These are phyloP conservation scores for Solanum chiquidenum DNA, from an alignment of 257 asterid genomes.

Conservation along the genomic window DNA sequence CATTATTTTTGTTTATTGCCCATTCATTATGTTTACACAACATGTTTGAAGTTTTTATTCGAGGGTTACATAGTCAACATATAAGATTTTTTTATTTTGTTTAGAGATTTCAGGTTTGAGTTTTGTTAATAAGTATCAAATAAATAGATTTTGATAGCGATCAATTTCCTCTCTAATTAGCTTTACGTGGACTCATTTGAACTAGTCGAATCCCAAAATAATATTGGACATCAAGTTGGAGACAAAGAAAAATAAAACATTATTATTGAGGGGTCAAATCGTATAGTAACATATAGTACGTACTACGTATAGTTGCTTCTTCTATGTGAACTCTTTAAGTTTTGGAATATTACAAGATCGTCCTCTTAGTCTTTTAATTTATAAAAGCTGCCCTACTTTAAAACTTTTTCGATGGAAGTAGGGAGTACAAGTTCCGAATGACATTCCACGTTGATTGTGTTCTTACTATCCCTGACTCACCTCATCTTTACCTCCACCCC, in stretches of 20 bases:
- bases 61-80: neutral
- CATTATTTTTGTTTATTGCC: neutral
- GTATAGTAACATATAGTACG: neutral
- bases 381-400: neutral
- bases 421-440: neutral
- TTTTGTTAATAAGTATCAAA: neutral
- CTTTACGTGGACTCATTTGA: rapidly evolving
- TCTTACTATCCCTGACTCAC: rapidly evolving
- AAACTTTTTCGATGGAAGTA: neutral
- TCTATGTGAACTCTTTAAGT: neutral
- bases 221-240: neutral
- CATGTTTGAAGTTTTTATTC: neutral
- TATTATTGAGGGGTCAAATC: neutral
- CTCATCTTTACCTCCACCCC: neutral
- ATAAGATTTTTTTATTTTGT: neutral
- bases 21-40: neutral
- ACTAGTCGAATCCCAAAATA: rapidly evolving
- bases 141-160: neutral
- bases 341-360: neutral
- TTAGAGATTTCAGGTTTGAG: neutral
- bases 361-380: neutral
- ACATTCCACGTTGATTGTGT: neutral
- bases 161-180: rapidly evolving
- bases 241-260: neutral
- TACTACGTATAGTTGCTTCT: neutral